Base-by-base conservation (phyloP, 2,329 filamentous ascomycete genomes). In the Ceratocystis diversiconidia region DNA sequence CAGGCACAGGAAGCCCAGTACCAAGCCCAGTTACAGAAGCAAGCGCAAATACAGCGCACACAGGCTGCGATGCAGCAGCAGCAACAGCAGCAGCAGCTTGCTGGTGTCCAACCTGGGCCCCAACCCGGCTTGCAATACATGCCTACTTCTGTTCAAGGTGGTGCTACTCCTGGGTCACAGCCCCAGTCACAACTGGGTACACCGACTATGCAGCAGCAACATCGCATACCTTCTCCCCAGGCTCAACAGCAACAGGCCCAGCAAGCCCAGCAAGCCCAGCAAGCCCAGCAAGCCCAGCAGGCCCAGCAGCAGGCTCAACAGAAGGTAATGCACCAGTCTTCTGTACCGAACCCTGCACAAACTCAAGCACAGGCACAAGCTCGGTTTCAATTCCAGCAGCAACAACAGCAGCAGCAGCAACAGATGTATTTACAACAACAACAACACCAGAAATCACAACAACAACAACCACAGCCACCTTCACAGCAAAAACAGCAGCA, bases 371-470 rank as follows among this genome's bases (percentile, higher is more conserved):
- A 55, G 17, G 50, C 19, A 52, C 69, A 68, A 63, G 65, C 52
- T 22, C 62, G 67, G 1, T 68, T 73, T 15, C 71, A 72, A 19
- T 68, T 69, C 12, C 46, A 67, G 6, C 74, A 71, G 25, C 36
- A 70, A 1, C 73, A 71, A 19, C 72, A 71, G 1, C 72, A 71
- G 43, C 72, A 70, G 15, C 61, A 67, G 2, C 70, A 72, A 22
- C 72, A 72, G 50, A 71, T 71, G 43, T 70, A 68, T n/a, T 62
- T 65, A n/a, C 65, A 36, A 25, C 66, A 68, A 12, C 64, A 65
- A 43, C 46, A 50, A 28, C 57, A 50, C 41, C 66, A 17, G 68
- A 17, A 7, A n/a, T 28, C 32, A 50, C 68, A 70, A 28, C 52
- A 52, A 17, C 28, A 32, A 44, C 52, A 36, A 48, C 8, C 48